Evolutionary conservation across 169 alveolate genomes (phyloP), one percentile per base, ranked within the genome.

Genomic region (Miamiensis avidus): DNA sequence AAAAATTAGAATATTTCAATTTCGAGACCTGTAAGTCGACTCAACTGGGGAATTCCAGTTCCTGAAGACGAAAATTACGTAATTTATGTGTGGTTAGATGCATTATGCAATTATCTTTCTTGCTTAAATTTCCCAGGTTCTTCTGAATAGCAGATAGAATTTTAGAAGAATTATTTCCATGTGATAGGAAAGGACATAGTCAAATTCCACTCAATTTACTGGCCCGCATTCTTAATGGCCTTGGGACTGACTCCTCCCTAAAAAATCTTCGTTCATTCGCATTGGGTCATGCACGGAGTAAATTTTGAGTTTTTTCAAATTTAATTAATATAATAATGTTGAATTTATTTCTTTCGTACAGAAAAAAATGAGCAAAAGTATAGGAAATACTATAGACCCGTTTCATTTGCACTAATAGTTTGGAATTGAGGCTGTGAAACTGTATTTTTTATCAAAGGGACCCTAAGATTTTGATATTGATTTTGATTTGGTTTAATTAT

Each of bases 21-120:
- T 0, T 81, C 89, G 26, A 78, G 94, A 82, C 93, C 94, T 20
- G 76, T 75, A 32, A 25, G 75, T 16, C 32, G 93, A 65, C 69
- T 86, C 0, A 29, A 75, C 28, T 91, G 95, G 95, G 95, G 95
- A 1, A 79, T 91, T 72, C 75, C 74, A 74, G 93, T 89, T 0
- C 93, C 93, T 32, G 69, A 82, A 30, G 86, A 89, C 74, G 79
- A 78, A 25, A 31, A 85, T 20, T 95, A 95, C n/a, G 90, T 96
- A 30, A 88, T 97, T 76, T 96, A 97, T 84, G 99, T 97, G 11
- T 97, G 99, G 98, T 88, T 97, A 33, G 99, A 97, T 86, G 99
- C 99, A 6, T 84, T 97, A 29, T 74, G 94, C 65, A 96, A 97
- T 27, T 97, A 97, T 84, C 73, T 95, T n/a, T 88, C 97, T 26